Evolutionary conservation across 1,284 basidiomycete genomes (phyloP).

Genomic region (Ceratobasidium theobromae): DNA sequence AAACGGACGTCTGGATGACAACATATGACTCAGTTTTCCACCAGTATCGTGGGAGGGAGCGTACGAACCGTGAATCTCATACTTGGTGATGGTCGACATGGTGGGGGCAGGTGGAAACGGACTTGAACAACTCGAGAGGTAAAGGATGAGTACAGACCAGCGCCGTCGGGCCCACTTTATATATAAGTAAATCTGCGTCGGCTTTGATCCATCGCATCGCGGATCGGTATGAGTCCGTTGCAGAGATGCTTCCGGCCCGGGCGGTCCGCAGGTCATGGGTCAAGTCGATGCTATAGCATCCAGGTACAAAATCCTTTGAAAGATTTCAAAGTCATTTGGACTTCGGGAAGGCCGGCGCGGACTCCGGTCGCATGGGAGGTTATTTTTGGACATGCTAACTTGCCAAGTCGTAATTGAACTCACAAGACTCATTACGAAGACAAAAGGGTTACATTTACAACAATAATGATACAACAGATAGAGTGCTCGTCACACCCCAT

Average conservation of each 20-base stretch:
- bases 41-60: not conserved
- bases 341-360: constrained; percentile 22
- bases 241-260: constrained; percentile 18
- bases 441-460: constrained; percentile 14
- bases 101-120: not conserved
- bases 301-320: not conserved
- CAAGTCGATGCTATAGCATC: not conserved
- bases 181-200: constrained; percentile 26
- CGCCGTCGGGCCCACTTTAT: not conserved
- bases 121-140: not conserved
- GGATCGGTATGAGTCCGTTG: constrained; percentile 20
- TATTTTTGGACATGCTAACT: constrained; percentile 13
- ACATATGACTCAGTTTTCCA: constrained; percentile 26
- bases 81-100: constrained; percentile 53
- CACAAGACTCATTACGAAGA: constrained; percentile 8
- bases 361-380: constrained; percentile 2
- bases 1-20: constrained; percentile 68
- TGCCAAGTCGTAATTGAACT: not conserved
- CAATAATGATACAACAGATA: constrained; percentile 25
- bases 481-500: not conserved
- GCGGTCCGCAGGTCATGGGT: constrained; percentile 27
- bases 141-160: constrained; percentile 3
- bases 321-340: not conserved
- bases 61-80: constrained; percentile 53
- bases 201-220: constrained; percentile 25